Evolutionary conservation across 2,329 filamentous ascomycete species (phyloP), one percentile per base, ranked within the genome.

Genomic region (Stagonosporopsis rhizophila): DNA sequence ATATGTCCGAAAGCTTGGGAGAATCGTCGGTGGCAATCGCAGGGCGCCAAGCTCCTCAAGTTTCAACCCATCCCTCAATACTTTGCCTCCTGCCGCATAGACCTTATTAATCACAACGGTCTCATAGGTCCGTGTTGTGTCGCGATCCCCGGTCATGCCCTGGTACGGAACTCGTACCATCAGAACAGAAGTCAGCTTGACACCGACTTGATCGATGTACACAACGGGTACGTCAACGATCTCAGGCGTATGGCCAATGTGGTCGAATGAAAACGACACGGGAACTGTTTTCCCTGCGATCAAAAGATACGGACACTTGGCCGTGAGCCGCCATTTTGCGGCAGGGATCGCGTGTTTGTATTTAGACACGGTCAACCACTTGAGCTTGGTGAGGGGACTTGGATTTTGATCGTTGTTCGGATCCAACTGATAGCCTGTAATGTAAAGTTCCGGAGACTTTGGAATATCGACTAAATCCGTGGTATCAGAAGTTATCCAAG

Each of bases 141-240:
- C 48, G 11, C 48, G 48, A 1, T 44, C 30, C 6, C 48, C 32
- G 11, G 30, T 51, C 5, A 42, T 8, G 1, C 48, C 48, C 1
- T 30, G 20, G 19, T 51, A 44, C 9, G 40, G 48, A 22, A 51
- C 25, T 2, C 48, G 40, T 19, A 32, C 32, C 6, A 19, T 20
- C 6, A 51, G 47, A 6, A 30, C 30, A 3, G 17, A 51, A 6
- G 40, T 51, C 11, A 51, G 39, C 17, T 51, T 51, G 15, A 44
- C 40, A 6, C 40, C 40, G 12, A 51, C 15, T 15, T 44, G 30
- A 28, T 23, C 23, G 15, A 44, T 11, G 7, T 22, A 30, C 2
- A 51, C 32, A 1, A 9, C n/a, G 14, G 48, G 48, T 6, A 8
- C 20, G 6, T 38, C 20, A 6, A 17, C n/a, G 1, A 44, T 38